phyloP scores from a whole-genome alignment of 805 yeast genomes.

The Candida sonorensis region DNA sequence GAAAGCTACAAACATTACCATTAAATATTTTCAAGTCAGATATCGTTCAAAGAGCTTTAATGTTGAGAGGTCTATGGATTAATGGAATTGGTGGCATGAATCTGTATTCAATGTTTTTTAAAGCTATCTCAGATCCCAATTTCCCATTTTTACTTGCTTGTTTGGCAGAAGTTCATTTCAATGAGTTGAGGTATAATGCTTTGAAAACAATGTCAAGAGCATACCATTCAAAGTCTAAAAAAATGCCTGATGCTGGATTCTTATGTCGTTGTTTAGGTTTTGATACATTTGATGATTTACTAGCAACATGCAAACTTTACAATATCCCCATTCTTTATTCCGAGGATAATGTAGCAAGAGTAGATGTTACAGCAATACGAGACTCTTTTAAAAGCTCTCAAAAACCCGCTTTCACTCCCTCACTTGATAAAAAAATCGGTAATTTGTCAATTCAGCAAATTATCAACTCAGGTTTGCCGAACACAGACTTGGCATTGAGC shows the following conservation, averaged over 20 bases:
- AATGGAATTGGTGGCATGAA: slow-evolving; percentile 61
- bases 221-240: slow-evolving; percentile 64
- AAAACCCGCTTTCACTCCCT: slow-evolving; percentile 39
- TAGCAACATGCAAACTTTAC: slow-evolving; percentile 56
- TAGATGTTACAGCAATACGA: slow-evolving; percentile 38
- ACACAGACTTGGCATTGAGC: slow-evolving; percentile 11
- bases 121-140: slow-evolving; percentile 36
- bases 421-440: slow-evolving; percentile 34
- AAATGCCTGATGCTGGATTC: slow-evolving; percentile 41
- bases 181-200: slow-evolving; percentile 71
- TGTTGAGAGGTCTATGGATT: slow-evolving; percentile 57
- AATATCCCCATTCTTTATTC: slow-evolving; percentile 39
- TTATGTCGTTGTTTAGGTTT: slow-evolving; percentile 56
- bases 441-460: slow-evolving; percentile 26
- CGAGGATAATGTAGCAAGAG: slow-evolving; percentile 22
- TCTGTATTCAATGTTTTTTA: slow-evolving; percentile 59
- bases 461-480: slow-evolving; percentile 31
- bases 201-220: slow-evolving; percentile 59
- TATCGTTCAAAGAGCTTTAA: slow-evolving; percentile 63
- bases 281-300: slow-evolving; percentile 48
- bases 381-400: slow-evolving; percentile 26
- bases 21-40: slow-evolving; percentile 42
- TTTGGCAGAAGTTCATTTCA: slow-evolving; percentile 71
- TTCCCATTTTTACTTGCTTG: slow-evolving; percentile 69
- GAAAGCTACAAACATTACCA: slow-evolving; percentile 68